Evolutionary conservation across 2,329 filamentous ascomycete genomes (phyloP), one percentile per base, ranked within the genome.

Genomic region (Fusarium neocosmosporiellum): DNA sequence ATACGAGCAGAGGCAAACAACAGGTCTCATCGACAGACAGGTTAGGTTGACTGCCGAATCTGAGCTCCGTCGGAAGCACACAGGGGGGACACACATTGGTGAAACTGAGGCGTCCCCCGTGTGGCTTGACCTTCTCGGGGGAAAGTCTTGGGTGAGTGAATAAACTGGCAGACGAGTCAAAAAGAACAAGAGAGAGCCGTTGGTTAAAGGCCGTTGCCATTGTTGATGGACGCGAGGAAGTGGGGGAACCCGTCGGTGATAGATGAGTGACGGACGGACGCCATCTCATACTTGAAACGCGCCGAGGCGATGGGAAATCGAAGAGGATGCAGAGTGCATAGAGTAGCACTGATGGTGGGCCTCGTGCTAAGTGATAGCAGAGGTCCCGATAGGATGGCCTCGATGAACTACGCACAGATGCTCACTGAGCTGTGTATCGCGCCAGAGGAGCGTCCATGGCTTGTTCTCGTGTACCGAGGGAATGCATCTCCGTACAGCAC

Each of bases 211-310:
- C 48, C 22, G 55, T 46, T 67, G 54, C 20, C 34, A 41, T 46
- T 54, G 46, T 50, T 50, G 46, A 50, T 50, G 27, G 61, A 61
- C 24, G 58, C 33, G 33, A 48, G 39, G 29, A 37, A 60, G 37
- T 43, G 41, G 58, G 39, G 58, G 58, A 36, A 31, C 39, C 58
- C 18, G 46, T 50, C 46, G n/a, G 27, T 18, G 20, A 18, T 53
- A 37, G 55, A 31, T 34, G 43, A 41, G 46, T 43, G 59, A 50
- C 43, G 61, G 57, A 48, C 55, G 71, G 74, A 57, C 73, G 67
- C 74, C 60, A 75, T 75, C 72, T 70, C 46, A 57, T 36, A 75
- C 65, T 72, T 77, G 75, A 77, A 77, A 77, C 75, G 66, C 72
- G 67, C 72, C 68, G 74, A 66, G 62, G 61, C 39, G 46, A 61